phyloP scores from a whole-genome alignment of 2,329 filamentous ascomycete genomes.

The Arthrobotrys conoides region DNA sequence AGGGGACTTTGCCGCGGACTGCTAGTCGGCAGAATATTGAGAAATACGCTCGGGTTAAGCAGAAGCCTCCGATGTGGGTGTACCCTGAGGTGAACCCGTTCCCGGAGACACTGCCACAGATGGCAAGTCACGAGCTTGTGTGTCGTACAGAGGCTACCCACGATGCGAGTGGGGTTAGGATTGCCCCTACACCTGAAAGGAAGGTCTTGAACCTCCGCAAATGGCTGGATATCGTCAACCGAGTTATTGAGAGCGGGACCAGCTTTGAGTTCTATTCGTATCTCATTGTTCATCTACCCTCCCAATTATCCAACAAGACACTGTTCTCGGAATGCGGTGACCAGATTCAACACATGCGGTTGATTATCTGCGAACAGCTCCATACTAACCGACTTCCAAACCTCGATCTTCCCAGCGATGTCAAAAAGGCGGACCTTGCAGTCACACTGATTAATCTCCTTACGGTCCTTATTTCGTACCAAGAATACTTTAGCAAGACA shows the following conservation, averaged over 20 bases:
- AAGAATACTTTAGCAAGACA: slow-evolving; percentile 83
- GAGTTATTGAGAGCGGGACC: slow-evolving; percentile 79
- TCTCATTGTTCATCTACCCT: slow-evolving; percentile 85
- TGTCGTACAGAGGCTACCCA: slow-evolving; percentile 68
- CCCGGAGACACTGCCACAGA: slow-evolving; percentile 71
- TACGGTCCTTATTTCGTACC: slow-evolving; percentile 90
- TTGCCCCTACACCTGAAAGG: slow-evolving; percentile 65
- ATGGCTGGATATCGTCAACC: slow-evolving; percentile 84
- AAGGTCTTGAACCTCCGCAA: slow-evolving; percentile 73
- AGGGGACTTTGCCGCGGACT: slow-evolving; percentile 62
- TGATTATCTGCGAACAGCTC: slow-evolving; percentile 85
- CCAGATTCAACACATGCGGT: slow-evolving; percentile 82
- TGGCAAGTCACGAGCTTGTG: slow-evolving; percentile 71
- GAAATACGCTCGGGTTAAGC: slow-evolving; percentile 66
- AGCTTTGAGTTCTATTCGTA: slow-evolving; percentile 97
- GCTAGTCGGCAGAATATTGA: slow-evolving; percentile 65
- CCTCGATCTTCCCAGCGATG: slow-evolving; percentile 81
- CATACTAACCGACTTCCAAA: slow-evolving; percentile 83
- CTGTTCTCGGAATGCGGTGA: slow-evolving; percentile 81
- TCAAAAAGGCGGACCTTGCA: slow-evolving; percentile 89
- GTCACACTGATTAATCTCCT: slow-evolving; percentile 89
- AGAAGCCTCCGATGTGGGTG: slow-evolving; percentile 72
- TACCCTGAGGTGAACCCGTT: slow-evolving; percentile 72
- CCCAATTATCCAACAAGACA: slow-evolving; percentile 90
- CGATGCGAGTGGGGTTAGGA: slow-evolving; percentile 52